Evolutionary conservation across 352 stramenopile genomes (phyloP).

Genomic region (Aphanomyces stellatus): DNA sequence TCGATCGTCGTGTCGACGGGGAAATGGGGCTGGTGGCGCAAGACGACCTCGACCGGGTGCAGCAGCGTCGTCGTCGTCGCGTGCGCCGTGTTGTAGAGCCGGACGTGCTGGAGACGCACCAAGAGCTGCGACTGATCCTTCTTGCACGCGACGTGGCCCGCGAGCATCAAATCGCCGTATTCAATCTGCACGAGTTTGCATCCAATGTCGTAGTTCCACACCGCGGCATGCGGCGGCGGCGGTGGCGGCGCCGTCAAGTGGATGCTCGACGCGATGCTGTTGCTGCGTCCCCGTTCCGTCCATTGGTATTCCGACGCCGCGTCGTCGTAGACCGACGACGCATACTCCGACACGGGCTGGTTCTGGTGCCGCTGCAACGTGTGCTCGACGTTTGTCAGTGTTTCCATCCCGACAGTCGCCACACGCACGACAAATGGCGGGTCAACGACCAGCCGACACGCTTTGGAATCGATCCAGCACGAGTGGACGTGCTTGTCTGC

Average conservation of each 20-base stretch:
- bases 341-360: slow-evolving; percentile 3
- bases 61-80: background rate
- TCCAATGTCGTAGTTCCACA: slow-evolving; percentile 2
- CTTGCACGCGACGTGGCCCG: background rate
- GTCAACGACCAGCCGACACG: background rate
- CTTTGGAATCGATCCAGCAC: background rate
- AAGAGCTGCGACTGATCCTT: background rate
- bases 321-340: slow-evolving; percentile 9
- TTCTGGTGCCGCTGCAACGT: slow-evolving; percentile 5
- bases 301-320: slow-evolving; percentile 17
- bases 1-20: background rate
- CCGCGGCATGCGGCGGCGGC: background rate
- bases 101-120: background rate
- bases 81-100: background rate
- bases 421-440: background rate
- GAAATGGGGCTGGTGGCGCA: background rate
- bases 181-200: slow-evolving; percentile 11
- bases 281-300: slow-evolving; percentile 17
- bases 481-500: background rate
- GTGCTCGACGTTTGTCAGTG: background rate
- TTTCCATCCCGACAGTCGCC: background rate
- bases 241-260: background rate
- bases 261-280: slow-evolving; percentile 17
- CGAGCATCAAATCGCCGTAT: background rate
- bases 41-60: background rate